A percentile compares a stretch with the other conserved stretches of the same genome.
Evolutionary conservation across 768 basidiomycete genomes (phyloP).

Genomic region (Myochromella boudieri): DNA sequence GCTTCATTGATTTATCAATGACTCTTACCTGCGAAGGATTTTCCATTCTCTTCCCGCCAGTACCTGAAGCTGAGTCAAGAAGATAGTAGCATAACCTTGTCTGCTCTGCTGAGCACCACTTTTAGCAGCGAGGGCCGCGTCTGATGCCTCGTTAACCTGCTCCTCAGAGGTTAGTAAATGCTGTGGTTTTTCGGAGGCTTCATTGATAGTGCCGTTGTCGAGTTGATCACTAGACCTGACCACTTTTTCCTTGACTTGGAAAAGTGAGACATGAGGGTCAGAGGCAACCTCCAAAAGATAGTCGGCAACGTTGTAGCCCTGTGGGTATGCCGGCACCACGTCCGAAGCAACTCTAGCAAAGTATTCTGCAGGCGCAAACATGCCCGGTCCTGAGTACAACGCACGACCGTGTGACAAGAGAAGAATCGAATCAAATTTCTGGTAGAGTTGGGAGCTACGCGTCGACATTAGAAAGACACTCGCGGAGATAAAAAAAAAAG

Average conservation of each 20-base stretch:
- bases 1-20: too few relatives aligned
- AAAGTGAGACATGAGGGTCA: constrained; percentile 51
- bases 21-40: constrained; percentile 59
- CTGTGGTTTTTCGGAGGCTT: constrained; percentile 5
- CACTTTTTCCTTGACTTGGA: constrained; percentile 27
- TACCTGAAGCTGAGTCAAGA: constrained; percentile 86
- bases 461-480: constrained; percentile 1
- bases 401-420: constrained; percentile 76
- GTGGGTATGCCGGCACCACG: constrained; percentile 52
- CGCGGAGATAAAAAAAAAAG: background rate
- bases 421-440: constrained; percentile 79
- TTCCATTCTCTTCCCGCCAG: constrained; percentile 86
- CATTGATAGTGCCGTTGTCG: background rate
- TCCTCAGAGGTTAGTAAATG: constrained; percentile 2
- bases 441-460: constrained; percentile 75
- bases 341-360: constrained; percentile 49
- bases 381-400: constrained; percentile 79
- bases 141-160: constrained; percentile 2
- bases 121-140: background rate
- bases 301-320: constrained; percentile 91
- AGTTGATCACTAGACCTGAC: background rate
- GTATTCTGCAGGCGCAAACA: constrained; percentile 64
- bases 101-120: constrained; percentile 15
- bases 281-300: constrained; percentile 88
- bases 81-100: constrained; percentile 64